These are phyloP conservation scores for Tetrapisispora phaffii DNA, from an alignment of 805 yeast genomes.

Conservation along the genomic window DNA sequence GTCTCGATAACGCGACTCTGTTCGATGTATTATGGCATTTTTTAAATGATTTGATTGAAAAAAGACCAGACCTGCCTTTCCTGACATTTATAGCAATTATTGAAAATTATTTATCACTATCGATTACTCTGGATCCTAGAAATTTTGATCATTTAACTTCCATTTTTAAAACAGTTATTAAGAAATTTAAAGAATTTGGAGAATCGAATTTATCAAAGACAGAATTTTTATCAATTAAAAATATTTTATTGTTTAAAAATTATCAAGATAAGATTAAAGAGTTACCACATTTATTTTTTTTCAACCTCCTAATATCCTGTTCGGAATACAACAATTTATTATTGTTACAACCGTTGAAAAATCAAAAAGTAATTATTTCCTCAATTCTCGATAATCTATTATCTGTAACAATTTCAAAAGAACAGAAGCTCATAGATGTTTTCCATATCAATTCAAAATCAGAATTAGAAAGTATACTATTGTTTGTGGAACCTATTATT, in stretches of 20 bases:
- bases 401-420: neutral
- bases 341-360: slow-evolving; percentile 11
- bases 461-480: slow-evolving; percentile 17
- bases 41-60: slow-evolving; percentile 42
- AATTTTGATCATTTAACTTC: slow-evolving; percentile 49
- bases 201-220: slow-evolving; percentile 1
- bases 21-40: slow-evolving; percentile 63
- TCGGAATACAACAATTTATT: slow-evolving; percentile 17
- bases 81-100: slow-evolving; percentile 56
- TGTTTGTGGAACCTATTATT: slow-evolving; percentile 16
- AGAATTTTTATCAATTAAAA: slow-evolving; percentile 7
- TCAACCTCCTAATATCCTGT: slow-evolving; percentile 15
- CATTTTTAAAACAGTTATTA: slow-evolving; percentile 46
- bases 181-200: slow-evolving; percentile 32
- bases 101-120: slow-evolving; percentile 53
- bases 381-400: slow-evolving; percentile 34
- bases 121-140: slow-evolving; percentile 57
- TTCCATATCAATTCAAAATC: slow-evolving; percentile 13
- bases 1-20: slow-evolving; percentile 25
- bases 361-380: slow-evolving; percentile 49
- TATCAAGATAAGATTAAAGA: neutral
- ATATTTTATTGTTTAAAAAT: slow-evolving; percentile 1
- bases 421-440: neutral
- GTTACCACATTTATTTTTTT: slow-evolving; percentile 7
- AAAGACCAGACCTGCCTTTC: slow-evolving; percentile 56